These are phyloP conservation scores for Lecanosticta acicola DNA, from an alignment of 2,329 filamentous ascomycete species.

Conservation along the genomic window DNA sequence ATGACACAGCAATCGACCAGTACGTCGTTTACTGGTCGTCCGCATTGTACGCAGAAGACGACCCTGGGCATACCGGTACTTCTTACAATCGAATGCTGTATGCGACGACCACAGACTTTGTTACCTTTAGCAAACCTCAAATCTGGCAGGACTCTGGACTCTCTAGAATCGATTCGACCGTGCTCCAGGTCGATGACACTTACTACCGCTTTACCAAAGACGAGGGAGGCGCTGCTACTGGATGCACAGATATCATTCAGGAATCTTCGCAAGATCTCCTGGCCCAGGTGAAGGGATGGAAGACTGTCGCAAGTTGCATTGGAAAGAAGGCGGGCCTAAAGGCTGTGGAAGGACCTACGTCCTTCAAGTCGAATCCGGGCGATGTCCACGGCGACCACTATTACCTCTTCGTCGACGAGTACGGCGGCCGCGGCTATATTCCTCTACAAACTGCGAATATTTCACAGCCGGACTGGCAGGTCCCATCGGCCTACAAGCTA, in stretches of 20 bases:
- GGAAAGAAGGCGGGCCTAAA: constrained; percentile 46
- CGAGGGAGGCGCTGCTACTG: constrained; percentile 45
- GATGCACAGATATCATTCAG: constrained; percentile 52
- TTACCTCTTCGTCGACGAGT: constrained; percentile 54
- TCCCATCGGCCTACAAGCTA: constrained; percentile 43
- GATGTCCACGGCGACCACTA: constrained; percentile 50
- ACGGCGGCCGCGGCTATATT: constrained; percentile 48
- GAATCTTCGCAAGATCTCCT: constrained; percentile 44
- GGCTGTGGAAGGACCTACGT: constrained; percentile 49
- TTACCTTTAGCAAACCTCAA: constrained; percentile 46
- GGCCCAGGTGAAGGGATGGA: constrained; percentile 42
- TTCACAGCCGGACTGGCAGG: constrained; percentile 45
- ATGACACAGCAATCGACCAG: constrained; percentile 42
- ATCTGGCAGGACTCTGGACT: constrained; percentile 50
- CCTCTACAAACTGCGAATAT: constrained; percentile 50
- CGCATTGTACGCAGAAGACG: constrained; percentile 43
- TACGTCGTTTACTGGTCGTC: constrained; percentile 49
- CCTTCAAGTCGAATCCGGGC: constrained; percentile 47
- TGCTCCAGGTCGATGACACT: constrained; percentile 38
- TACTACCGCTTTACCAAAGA: constrained; percentile 55
- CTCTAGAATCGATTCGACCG: constrained; percentile 51
- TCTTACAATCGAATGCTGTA: constrained; percentile 54
- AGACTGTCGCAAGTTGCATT: constrained; percentile 45
- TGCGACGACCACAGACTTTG: constrained; percentile 52
- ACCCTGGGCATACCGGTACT: constrained; percentile 46